Evolutionary conservation across 2,329 filamentous ascomycete species (phyloP).

Genomic region (Penicillium polonicum): DNA sequence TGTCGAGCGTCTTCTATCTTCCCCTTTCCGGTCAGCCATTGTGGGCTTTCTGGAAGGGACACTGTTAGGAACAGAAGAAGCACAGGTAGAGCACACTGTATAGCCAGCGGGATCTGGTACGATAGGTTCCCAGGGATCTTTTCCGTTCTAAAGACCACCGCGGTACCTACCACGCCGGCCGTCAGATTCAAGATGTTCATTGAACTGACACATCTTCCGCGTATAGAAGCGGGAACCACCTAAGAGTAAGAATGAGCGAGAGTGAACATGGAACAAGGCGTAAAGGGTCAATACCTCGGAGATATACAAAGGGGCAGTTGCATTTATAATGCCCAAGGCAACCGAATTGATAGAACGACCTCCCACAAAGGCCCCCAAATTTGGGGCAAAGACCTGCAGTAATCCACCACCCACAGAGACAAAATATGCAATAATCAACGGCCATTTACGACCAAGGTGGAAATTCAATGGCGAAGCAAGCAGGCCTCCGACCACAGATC

Average conservation of each 20-base stretch:
- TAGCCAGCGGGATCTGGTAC: conserved; percentile 39
- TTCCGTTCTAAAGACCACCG: conserved; percentile 35
- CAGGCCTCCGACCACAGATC: conserved; percentile 35
- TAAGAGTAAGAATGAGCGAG: conserved; percentile 3
- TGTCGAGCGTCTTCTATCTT: conserved; percentile 29
- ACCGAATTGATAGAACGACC: conserved; percentile 35
- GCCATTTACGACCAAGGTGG: conserved; percentile 36
- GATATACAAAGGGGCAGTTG: conserved; percentile 39
- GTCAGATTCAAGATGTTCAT: conserved; percentile 35
- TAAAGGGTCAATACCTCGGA: conserved; percentile 27
- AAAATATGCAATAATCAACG: conserved; percentile 34
- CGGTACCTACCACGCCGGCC: conserved; percentile 34
- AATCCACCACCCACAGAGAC: conserved; percentile 36
- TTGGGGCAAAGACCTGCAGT: conserved; percentile 39
- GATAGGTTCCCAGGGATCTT: conserved; percentile 26
- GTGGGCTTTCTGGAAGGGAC: conserved; percentile 35
- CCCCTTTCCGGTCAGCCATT: conserved; percentile 35
- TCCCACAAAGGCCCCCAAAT: conserved; percentile 34
- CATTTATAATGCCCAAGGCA: conserved; percentile 35
- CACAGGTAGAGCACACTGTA: conserved; percentile 36
- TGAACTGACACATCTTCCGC: conserved; percentile 33
- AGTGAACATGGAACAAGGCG: background rate
- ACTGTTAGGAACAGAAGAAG: conserved; percentile 32
- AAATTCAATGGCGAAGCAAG: conserved; percentile 36
- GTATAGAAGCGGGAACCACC: conserved; percentile 35